Base-by-base conservation (phyloP, 768 basidiomycete genomes). In the Lactifluus echinatus region DNA sequence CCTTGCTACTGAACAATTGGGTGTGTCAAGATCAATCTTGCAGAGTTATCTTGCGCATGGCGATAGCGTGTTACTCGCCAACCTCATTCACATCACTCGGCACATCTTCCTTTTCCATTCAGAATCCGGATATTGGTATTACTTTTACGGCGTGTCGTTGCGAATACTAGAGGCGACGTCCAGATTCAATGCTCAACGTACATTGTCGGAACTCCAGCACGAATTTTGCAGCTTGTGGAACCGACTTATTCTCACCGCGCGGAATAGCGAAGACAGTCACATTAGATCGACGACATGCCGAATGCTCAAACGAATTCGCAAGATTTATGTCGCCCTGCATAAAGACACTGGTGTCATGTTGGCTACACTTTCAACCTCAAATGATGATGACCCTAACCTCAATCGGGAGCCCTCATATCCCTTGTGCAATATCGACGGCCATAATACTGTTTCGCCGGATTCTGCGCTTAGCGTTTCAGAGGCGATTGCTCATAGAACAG, bases 191-290 rank as follows among this genome's bases (percentile, higher is more conserved):
- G 8, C 29, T 8, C 12, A 43, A 29, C 31, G 11, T 7, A 17
- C 49, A 17, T 31, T 36, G 26, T 49, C 48, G 3, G 49, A 50
- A 50, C 33, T 56, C 33, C 55, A 43, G 49, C 40, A 19, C 29
- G 23, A 26, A 19, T 56, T 50, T 44, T 50, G 48, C 14, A 23
- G 19, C 15, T 28, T 56, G 10, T 56, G 49, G 55, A 56, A 56
- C 40, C 24, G 17, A 44, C 48, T 50, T 5, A 49, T 56, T 31
- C 24, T 43, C 33, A n/a, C 10, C 15, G 24, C 31, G 14, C 24
- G 11, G 8, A 29, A 43, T 8, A 6, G n/a, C 31, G 33, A 37
- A 14, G 34, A 37, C n/a, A 11, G 5, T 11, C 26, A 44, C 33
- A 44, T 26, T 7, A 10, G 15, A 19, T 26, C 12, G 11, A 44